Base-by-base conservation (phyloP, 2,329 filamentous ascomycete genomes). In the Calonectria fujianensis region DNA sequence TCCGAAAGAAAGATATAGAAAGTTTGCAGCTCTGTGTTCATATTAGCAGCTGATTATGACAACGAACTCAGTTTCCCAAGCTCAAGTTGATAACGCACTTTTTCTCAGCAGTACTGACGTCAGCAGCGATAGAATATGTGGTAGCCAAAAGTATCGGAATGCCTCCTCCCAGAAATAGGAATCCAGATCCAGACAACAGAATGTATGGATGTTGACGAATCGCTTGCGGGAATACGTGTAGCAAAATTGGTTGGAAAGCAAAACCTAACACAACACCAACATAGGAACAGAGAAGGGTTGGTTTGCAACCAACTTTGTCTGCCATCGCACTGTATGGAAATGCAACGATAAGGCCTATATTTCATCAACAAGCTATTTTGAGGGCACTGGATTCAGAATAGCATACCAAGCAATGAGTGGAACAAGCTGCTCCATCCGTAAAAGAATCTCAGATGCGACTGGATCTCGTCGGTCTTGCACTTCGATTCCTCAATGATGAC, bases 371-470 rank as follows among this genome's bases (percentile, higher is more conserved):
- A 20, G 8, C 5, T 20, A 1, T 32, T 29, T 54, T 32, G 27
- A 2, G 10, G 10, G 18, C 1, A 20, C 9, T 13, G 16, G 32
- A 5, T 20, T 54, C 51, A 4, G 32, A 4, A 54, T 48, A 10
- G 14, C 51, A 32, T 54, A 54, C 51, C 27, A 31, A 54, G 51
- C 2, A 31, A 20, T 2, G 51, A 54, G 27, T 54, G 51, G 51
- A 54, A 54, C 29, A 54, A 54, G 8, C 51, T 54, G 51, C 51
- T 54, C 51, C 51, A 54, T 54, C 51, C 51, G 8, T 16, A 31
- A 29, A 54, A 54, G 29, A 54, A 54, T 29, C 51, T 54, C 29
- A 54, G 18, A 11, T 9, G 51, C 2, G 51, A 54, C 29, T 54
- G 51, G 10, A 54, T 54, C 16, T 54, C 51, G 16, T 54, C 51